Percentiles rank a stretch among this genome's conserved stretches.
phyloP scores from a whole-genome alignment of 2,329 filamentous ascomycete species.

The Colletotrichum siamense region DNA sequence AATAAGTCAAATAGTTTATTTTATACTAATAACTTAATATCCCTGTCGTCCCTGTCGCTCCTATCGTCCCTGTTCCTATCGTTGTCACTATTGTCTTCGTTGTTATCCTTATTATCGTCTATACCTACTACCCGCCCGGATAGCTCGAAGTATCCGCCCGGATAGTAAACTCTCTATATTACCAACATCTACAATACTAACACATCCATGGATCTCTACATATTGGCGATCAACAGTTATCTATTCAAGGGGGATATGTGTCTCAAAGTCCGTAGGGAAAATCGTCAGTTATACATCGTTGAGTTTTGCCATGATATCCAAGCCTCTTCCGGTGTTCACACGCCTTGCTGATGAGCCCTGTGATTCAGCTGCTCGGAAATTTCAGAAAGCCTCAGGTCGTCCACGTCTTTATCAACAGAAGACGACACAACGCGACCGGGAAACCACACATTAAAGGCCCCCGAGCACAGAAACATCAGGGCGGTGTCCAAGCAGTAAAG shows the following conservation, averaged over 20 bases:
- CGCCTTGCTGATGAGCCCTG: background rate
- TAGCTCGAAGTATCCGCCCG: too few species aligned
- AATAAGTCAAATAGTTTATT: too few species aligned
- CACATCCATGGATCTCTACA: background rate
- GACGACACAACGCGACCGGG: background rate
- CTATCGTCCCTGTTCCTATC: too few species aligned
- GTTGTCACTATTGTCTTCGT: too few species aligned
- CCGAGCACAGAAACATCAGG: background rate
- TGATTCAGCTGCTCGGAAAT: background rate
- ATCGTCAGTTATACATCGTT: rapidly evolving
- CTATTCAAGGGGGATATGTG: rapidly evolving
- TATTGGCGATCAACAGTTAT: background rate
- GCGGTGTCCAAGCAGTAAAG: background rate
- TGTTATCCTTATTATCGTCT: too few species aligned
- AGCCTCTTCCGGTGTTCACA: background rate
- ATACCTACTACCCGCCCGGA: too few species aligned
- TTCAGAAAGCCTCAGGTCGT: background rate
- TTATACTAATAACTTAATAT: too few species aligned
- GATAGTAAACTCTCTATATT: background rate
- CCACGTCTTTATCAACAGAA: background rate
- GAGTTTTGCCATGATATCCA: background rate
- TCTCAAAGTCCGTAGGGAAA: background rate
- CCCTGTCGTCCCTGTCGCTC: too few species aligned
- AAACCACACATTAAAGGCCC: background rate
- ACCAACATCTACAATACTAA: background rate